Evolutionary conservation across 441 rosid genomes (phyloP).

Genomic region (Gossypium lobatum): DNA sequence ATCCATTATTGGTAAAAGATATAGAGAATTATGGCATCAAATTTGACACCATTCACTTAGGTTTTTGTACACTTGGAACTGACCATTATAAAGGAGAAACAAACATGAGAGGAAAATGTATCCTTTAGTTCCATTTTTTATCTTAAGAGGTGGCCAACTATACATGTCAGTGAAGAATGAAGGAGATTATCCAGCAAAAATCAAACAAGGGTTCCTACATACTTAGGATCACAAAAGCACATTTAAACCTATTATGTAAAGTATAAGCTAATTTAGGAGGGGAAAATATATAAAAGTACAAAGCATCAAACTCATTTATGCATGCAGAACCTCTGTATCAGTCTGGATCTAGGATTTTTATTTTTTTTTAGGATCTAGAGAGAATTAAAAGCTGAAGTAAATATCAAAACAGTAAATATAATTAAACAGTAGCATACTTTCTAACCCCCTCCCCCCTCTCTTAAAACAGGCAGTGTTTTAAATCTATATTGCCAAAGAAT

Average conservation of each 20-base stretch:
- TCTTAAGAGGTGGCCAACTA: neutral
- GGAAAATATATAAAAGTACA: neutral
- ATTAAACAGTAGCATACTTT: neutral
- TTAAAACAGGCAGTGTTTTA: neutral
- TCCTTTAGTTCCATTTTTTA: neutral
- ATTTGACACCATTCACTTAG: neutral
- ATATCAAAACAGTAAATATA: neutral
- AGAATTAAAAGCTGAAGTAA: neutral
- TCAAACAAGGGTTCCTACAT: neutral
- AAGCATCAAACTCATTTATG: neutral
- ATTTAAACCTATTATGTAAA: neutral
- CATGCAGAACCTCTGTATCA: neutral
- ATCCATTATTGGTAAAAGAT: neutral
- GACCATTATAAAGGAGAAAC: neutral
- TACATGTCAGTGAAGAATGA: neutral
- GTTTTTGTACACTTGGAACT: neutral
- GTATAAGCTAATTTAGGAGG: neutral
- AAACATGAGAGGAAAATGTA: neutral
- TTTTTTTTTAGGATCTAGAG: neutral
- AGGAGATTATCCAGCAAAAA: slow-evolving; percentile 2
- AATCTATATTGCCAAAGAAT: slow-evolving; percentile 4
- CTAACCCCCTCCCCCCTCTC: neutral
- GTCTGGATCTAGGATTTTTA: neutral
- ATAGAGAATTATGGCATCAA: neutral
- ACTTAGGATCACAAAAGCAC: neutral